Evolutionary conservation across 1,284 basidiomycete genomes (phyloP).

Genomic region (Cutaneotrichosporon arboriforme): DNA sequence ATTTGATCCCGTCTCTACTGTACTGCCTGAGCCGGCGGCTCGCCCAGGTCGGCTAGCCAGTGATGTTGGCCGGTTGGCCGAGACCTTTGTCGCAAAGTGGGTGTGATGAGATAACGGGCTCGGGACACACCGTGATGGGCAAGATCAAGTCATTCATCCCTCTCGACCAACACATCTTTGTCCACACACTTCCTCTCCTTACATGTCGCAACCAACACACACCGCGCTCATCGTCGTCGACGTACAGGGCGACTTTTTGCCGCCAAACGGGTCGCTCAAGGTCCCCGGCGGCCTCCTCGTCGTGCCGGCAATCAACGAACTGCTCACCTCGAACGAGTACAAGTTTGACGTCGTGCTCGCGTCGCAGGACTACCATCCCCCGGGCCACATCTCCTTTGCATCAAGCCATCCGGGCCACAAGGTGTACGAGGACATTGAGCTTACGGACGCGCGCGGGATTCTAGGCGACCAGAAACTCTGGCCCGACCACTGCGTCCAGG

Average conservation of each 20-base stretch:
- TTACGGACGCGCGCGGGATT: conserved; percentile 39
- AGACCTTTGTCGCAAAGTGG: too few relatives aligned
- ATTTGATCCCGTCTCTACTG: too few relatives aligned
- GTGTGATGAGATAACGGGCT: neutral
- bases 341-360: conserved; percentile 54
- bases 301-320: conserved; percentile 50
- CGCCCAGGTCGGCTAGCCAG: neutral
- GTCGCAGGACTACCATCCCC: conserved; percentile 55
- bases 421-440: conserved; percentile 49
- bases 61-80: too few relatives aligned
- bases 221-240: conserved; percentile 57
- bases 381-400: conserved; percentile 60
- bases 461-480: conserved; percentile 50
- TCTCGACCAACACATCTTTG: too few relatives aligned
- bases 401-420: conserved; percentile 51
- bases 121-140: neutral
- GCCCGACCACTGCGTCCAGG: conserved; percentile 55
- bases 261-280: conserved; percentile 56
- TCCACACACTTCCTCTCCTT: neutral
- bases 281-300: conserved; percentile 53
- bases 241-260: conserved; percentile 63
- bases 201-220: neutral
- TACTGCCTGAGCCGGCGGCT: too few relatives aligned
- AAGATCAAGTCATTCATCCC: neutral
- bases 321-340: conserved; percentile 51